Evolutionary conservation across 108 stramenopile species (phyloP).

Genomic region (Asterionellopsis glacialis): DNA sequence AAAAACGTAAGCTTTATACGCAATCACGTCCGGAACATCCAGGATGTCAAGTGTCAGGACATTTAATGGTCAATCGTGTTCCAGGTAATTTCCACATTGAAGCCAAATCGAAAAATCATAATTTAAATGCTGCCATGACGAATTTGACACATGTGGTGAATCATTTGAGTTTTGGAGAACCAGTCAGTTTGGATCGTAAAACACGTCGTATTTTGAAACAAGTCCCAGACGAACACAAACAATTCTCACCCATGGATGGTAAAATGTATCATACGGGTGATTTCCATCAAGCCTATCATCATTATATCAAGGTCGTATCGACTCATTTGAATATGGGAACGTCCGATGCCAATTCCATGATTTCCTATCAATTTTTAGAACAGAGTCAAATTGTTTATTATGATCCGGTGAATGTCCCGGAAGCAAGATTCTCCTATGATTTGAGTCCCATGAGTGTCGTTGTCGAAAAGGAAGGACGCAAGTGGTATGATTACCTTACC

Average conservation of each 20-base stretch:
- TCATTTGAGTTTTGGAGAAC: slow-evolving; percentile 89
- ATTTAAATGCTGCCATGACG: slow-evolving; percentile 93
- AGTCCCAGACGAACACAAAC: slow-evolving; percentile 76
- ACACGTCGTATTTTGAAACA: slow-evolving; percentile 76
- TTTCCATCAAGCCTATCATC: slow-evolving; percentile 92
- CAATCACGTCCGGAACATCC: slow-evolving; percentile 80
- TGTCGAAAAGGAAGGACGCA: slow-evolving; percentile 65
- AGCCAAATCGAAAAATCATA: slow-evolving; percentile 90
- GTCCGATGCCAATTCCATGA: slow-evolving; percentile 37
- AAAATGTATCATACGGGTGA: slow-evolving; percentile 49
- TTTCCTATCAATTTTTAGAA: slow-evolving; percentile 81
- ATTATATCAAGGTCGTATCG: slow-evolving; percentile 98
- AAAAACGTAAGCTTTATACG: slow-evolving; percentile 42
- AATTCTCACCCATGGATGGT: slow-evolving; percentile 85
- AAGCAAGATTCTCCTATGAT: slow-evolving; percentile 87
- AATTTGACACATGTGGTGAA: slow-evolving; percentile 94
- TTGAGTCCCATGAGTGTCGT: slow-evolving; percentile 89
- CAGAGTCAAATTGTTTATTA: slow-evolving; percentile 84
- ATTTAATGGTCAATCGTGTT: slow-evolving; percentile 90
- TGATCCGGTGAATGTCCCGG: slow-evolving; percentile 68
- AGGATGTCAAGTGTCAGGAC: slow-evolving; percentile 81
- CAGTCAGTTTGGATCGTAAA: slow-evolving; percentile 42
- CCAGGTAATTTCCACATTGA: slow-evolving; percentile 98
- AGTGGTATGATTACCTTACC: slow-evolving; percentile 96
- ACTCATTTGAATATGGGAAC: slow-evolving; percentile 79